Conservation (phyloP, 768 basidiomycete genomes). For the Tulasnella sp. region DNA sequence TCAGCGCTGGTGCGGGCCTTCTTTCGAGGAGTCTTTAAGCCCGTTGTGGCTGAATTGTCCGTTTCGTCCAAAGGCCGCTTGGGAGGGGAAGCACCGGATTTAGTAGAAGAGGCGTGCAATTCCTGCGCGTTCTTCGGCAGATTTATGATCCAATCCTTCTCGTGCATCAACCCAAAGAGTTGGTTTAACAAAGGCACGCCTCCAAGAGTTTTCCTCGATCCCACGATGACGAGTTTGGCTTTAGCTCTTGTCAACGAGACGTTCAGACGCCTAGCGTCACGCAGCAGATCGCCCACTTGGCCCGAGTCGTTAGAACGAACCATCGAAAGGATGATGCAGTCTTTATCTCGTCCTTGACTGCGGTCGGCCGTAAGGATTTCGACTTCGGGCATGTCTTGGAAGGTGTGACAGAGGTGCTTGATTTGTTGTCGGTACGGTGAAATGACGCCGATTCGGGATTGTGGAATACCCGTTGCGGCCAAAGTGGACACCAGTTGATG, state of each 20-base stretch:
- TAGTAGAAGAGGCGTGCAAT: neutral
- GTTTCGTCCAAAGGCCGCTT: conserved; percentile 1
- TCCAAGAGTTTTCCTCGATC: conserved; percentile 68
- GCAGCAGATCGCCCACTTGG: conserved; percentile 83
- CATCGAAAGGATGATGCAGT: conserved; percentile 86
- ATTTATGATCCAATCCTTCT: conserved; percentile 53
- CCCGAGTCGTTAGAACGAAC: conserved; percentile 76
- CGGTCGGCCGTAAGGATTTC: conserved; percentile 89
- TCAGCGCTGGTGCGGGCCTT: neutral
- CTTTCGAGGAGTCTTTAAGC: neutral
- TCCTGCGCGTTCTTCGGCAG: conserved; percentile 25
- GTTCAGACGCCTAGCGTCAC: conserved; percentile 94
- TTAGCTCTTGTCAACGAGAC: conserved; percentile 92
- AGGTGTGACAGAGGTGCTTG: conserved; percentile 64
- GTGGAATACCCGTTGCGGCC: conserved; percentile 46
- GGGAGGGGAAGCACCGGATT: neutral
- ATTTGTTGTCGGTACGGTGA: conserved; percentile 93
- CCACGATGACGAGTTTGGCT: conserved; percentile 82
- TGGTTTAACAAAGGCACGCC: conserved; percentile 48
- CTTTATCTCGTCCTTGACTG: conserved; percentile 92
- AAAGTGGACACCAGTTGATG: conserved; percentile 48
- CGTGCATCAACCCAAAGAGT: conserved; percentile 71
- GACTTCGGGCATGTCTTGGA: conserved; percentile 44
- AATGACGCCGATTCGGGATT: conserved; percentile 74
- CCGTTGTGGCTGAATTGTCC: neutral